Evolutionary conservation across 2,329 filamentous ascomycete species (phyloP).

Genomic region (Calycina herbarum): DNA sequence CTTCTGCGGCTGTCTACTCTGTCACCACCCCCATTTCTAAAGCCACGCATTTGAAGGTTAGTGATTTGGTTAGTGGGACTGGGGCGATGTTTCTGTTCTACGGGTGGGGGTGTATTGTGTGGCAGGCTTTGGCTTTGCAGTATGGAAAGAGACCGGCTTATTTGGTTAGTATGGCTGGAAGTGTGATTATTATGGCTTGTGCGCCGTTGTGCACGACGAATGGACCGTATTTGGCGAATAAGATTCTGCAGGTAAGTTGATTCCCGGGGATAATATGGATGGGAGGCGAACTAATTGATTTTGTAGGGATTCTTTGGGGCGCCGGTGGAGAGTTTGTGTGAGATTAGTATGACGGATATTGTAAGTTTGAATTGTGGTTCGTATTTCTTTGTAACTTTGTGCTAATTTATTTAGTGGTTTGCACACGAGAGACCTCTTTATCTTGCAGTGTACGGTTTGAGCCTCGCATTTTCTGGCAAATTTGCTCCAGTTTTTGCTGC

Average conservation of each 20-base stretch:
- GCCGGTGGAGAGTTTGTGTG: conserved; percentile 33
- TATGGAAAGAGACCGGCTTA: conserved; percentile 47
- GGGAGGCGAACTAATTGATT: not conserved
- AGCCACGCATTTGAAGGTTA: conserved; percentile 45
- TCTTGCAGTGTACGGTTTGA: conserved; percentile 45
- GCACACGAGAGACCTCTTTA: conserved; percentile 44
- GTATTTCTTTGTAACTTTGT: not conserved
- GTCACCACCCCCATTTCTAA: conserved; percentile 48
- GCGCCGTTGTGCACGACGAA: conserved; percentile 30
- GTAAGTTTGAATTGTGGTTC: not conserved
- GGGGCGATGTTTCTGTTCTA: conserved; percentile 53
- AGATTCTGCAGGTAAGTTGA: conserved; percentile 25
- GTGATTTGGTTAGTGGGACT: conserved; percentile 48
- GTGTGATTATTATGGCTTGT: conserved; percentile 40
- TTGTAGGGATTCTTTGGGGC: conserved; percentile 29
- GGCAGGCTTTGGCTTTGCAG: conserved; percentile 51
- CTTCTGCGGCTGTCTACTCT: conserved; percentile 48
- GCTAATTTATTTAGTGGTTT: conserved; percentile 37
- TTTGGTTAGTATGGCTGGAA: conserved; percentile 41
- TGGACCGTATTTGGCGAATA: conserved; percentile 27
- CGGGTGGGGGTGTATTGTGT: conserved; percentile 52
- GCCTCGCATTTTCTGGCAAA: conserved; percentile 45
- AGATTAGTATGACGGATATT: conserved; percentile 38
- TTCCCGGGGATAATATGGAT: no score
- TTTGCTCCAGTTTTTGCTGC: conserved; percentile 47